Evolutionary conservation across 306 rosid species (phyloP), one percentile per base, ranked within the genome.

Genomic region (Potentilla sterilis): DNA sequence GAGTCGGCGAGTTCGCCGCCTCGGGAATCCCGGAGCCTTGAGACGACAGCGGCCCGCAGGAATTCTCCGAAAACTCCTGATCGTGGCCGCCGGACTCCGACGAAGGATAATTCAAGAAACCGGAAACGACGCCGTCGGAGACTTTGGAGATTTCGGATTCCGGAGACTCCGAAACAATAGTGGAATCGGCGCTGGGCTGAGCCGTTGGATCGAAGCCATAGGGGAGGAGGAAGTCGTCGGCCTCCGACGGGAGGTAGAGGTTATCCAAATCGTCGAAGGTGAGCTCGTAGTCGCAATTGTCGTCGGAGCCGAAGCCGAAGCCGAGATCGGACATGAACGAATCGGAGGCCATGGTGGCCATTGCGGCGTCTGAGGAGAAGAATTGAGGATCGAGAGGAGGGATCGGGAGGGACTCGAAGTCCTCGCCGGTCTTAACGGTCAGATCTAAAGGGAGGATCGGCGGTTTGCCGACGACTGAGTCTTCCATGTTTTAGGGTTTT

Each of bases 1-100:
- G 85, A 6, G 88, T 83, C 8, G 85, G 83, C 42, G 87, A 82
- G 51, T 79, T 74, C 75, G 58, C 67, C 0, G 82, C 83, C 41
- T 87, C 93, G 0, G 83, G 88, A 12, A 86, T 81, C 2, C 91
- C 93, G 0, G 97, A 95, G 40, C 93, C 93, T 73, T 85, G 96
- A 35, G 99, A 92, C 19, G 96, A 95, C 19, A 72, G 81, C 4
- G 88, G 83, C 44, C 77, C 93, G 9, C 73, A 72, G 0, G 81
- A 85, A 82, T 82, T 72, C 3, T 78, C 81, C 24, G 82, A 75
- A 43, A 34, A 67, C 34, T 75, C 88, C 4, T 19, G 67, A 69
- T 67, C 74, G 61, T 13, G 74, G 19, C 75, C 59, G 2, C 66
- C 85, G 0, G 91, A 81, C 9, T 87, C 86, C 19, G 81, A 51